phyloP scores from a whole-genome alignment of 2,329 filamentous ascomycete species.

The Aureobasidium namibiae region DNA sequence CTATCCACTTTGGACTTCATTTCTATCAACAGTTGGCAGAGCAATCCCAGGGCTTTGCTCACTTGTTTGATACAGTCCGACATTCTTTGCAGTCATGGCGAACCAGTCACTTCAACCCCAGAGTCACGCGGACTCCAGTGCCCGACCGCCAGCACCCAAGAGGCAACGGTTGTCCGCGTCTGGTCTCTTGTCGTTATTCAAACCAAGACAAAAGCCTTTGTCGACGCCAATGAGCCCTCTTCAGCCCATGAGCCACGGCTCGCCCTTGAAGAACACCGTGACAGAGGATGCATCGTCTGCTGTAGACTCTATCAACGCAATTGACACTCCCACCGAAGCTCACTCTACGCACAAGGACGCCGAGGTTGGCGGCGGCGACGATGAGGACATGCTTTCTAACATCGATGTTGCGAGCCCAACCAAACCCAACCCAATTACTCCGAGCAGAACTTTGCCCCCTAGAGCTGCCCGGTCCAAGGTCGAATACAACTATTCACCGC shows the following conservation, averaged over 20 bases:
- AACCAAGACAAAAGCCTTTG: conserved; percentile 2
- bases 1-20: neutral
- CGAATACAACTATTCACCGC: conserved; percentile 18
- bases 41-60: neutral
- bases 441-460: conserved; percentile 17
- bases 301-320: neutral
- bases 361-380: neutral
- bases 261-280: neutral
- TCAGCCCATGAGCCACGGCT: neutral
- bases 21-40: neutral
- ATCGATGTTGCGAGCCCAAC: neutral
- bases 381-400: conserved; percentile 5
- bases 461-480: conserved; percentile 20
- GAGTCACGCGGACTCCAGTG: neutral
- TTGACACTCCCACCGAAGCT: neutral
- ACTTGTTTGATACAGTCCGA: neutral
- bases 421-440: neutral
- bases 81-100: neutral
- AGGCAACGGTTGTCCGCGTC: conserved; percentile 4
- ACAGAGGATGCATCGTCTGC: neutral
- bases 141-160: neutral
- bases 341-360: neutral
- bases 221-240: neutral
- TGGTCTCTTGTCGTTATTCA: conserved; percentile 9
- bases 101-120: neutral